Conservation (phyloP, 1,284 basidiomycete species). For the Pulveroboletus sp. region DNA sequence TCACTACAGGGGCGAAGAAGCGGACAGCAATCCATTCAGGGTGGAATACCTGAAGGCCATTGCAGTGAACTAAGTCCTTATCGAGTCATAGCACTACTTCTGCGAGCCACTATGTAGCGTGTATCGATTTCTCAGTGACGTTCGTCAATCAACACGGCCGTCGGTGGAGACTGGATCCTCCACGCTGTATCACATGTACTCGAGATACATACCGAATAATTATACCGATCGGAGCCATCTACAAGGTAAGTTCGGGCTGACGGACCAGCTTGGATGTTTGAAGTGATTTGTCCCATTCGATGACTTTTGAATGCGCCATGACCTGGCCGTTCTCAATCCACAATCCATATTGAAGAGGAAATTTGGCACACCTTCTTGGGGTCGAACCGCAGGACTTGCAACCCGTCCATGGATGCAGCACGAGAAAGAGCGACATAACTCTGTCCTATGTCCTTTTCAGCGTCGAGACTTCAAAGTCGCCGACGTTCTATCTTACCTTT, state of each 20-base stretch:
- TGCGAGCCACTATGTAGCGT: too few species aligned
- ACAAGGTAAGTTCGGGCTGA: background rate
- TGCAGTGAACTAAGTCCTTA: slow-evolving; percentile 31
- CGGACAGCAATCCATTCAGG: slow-evolving; percentile 50
- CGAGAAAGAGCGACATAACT: slow-evolving; percentile 86
- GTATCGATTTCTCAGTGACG: too few species aligned
- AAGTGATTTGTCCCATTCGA: slow-evolving; percentile 46
- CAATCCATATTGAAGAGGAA: background rate
- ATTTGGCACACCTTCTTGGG: slow-evolving; percentile 54
- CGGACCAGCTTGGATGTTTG: background rate
- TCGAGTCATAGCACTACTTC: too few species aligned
- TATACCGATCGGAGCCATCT: background rate
- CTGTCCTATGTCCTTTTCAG: slow-evolving; percentile 47
- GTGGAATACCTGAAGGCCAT: slow-evolving; percentile 58
- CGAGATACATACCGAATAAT: slow-evolving; percentile 20
- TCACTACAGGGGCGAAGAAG: background rate
- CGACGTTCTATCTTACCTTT: slow-evolving; percentile 48
- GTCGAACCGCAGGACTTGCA: slow-evolving; percentile 79
- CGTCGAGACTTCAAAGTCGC: background rate
- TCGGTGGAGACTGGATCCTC: too few species aligned
- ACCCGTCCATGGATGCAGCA: slow-evolving; percentile 75
- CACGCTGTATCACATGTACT: background rate
- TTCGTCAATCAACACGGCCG: too few species aligned
- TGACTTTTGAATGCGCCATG: slow-evolving; percentile 53
- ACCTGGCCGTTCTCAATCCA: slow-evolving; percentile 36